Evolutionary conservation across 2,329 filamentous ascomycete species (phyloP).

Genomic region (Zymoseptoria pseudotritici): DNA sequence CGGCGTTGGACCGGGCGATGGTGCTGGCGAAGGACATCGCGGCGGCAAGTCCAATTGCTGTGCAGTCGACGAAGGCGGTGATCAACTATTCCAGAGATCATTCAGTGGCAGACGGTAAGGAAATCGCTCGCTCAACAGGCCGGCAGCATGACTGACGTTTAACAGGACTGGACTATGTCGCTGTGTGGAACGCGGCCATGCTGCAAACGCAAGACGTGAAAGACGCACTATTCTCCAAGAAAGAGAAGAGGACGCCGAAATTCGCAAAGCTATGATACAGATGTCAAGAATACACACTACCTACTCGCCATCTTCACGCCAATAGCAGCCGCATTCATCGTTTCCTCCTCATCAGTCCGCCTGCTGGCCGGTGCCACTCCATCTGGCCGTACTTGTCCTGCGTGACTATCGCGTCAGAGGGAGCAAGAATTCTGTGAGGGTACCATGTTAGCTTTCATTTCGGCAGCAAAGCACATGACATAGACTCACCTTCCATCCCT

Average conservation of each 20-base stretch:
- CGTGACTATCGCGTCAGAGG: background rate
- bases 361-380: background rate
- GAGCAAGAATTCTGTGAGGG: background rate
- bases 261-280: constrained; percentile 17
- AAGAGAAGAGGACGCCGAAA: constrained; percentile 18
- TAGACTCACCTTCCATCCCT: constrained; percentile 2
- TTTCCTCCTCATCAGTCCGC: background rate
- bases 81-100: constrained; percentile 76
- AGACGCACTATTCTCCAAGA: constrained; percentile 13
- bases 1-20: constrained; percentile 53
- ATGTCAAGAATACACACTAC: background rate
- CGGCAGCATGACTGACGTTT: background rate
- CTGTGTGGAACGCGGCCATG: constrained; percentile 22
- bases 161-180: constrained; percentile 16
- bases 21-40: constrained; percentile 60
- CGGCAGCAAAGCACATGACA: background rate
- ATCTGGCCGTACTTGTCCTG: background rate
- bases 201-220: constrained; percentile 19
- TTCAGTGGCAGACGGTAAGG: constrained; percentile 54
- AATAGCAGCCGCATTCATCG: background rate
- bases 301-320: background rate
- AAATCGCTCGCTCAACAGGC: constrained; percentile 54
- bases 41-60: constrained; percentile 80
- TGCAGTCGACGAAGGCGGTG: constrained; percentile 80
- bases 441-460: background rate